These are phyloP conservation scores for Pezicula neosporulosa DNA, from an alignment of 2,329 filamentous ascomycete genomes.

Conservation along the genomic window DNA sequence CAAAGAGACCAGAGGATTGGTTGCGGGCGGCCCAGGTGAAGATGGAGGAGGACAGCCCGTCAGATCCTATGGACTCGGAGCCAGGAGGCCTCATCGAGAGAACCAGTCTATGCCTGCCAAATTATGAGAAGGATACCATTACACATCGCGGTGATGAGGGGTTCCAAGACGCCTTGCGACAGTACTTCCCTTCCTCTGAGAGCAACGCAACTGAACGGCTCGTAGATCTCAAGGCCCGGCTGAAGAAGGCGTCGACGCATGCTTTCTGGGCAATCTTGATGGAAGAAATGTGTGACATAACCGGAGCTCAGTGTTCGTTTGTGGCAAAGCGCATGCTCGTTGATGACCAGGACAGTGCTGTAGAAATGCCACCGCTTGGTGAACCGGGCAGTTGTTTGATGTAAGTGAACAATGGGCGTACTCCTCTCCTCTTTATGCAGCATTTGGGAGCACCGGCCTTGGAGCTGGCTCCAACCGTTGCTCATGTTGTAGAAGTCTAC, in stretches of 20 bases:
- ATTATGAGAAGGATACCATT: conserved; percentile 19
- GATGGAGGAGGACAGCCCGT: conserved; percentile 7
- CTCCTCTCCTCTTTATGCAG: too few species aligned
- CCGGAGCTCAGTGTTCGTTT: conserved; percentile 64
- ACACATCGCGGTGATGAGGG: conserved; percentile 25
- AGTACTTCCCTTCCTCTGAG: conserved; percentile 44
- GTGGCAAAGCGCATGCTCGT: conserved; percentile 61
- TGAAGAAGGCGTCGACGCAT: conserved; percentile 50
- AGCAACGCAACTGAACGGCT: conserved; percentile 58
- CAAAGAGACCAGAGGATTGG: conserved; percentile 3
- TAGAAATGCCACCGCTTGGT: conserved; percentile 58
- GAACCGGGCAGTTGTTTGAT: conserved; percentile 40
- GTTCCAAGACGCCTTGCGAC: conserved; percentile 22
- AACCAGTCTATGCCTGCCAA: conserved; percentile 24
- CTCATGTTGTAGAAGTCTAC: too few species aligned
- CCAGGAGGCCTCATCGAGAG: conserved; percentile 19
- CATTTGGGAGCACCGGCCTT: too few species aligned
- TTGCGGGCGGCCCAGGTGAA: conserved; percentile 11
- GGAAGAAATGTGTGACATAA: conserved; percentile 59
- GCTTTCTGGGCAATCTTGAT: conserved; percentile 63
- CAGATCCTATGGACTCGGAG: conserved; percentile 3
- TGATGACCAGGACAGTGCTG: conserved; percentile 52
- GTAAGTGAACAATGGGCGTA: too few species aligned
- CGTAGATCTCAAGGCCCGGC: conserved; percentile 52
- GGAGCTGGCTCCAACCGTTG: too few species aligned